Evolutionary conservation across 805 yeast species (phyloP).

Genomic region (Schwanniomyces polymorphus): DNA sequence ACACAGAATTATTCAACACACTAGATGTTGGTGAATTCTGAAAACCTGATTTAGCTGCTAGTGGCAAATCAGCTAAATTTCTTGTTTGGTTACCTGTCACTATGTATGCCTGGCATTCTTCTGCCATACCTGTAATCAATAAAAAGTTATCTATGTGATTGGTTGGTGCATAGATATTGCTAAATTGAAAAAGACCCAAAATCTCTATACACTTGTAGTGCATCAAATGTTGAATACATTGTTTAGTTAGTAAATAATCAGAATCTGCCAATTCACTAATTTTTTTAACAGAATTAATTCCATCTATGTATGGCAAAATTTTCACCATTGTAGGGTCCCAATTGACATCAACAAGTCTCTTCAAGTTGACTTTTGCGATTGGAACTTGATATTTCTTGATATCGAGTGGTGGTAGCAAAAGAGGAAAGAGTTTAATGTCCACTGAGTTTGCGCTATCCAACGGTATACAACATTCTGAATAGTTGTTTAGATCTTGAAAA

Average conservation of each 20-base stretch:
- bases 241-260: conserved; percentile 73
- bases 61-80: conserved; percentile 6
- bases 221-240: conserved; percentile 87
- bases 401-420: conserved; percentile 77
- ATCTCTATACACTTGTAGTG: conserved; percentile 85
- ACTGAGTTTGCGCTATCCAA: conserved; percentile 86
- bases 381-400: conserved; percentile 87
- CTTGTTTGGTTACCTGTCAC: conserved; percentile 27
- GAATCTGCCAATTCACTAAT: conserved; percentile 82
- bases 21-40: conserved; percentile 1
- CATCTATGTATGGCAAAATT: conserved; percentile 83
- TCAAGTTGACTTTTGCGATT: conserved; percentile 76
- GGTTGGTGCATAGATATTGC: conserved; percentile 87
- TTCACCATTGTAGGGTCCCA: conserved; percentile 98
- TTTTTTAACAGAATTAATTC: conserved; percentile 75
- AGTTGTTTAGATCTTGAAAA: conserved; percentile 91
- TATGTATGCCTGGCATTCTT: conserved; percentile 85
- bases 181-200: conserved; percentile 85
- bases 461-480: conserved; percentile 94
- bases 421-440: conserved; percentile 91
- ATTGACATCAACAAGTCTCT: conserved; percentile 74
- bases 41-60: not conserved
- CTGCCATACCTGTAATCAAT: conserved; percentile 60
- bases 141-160: conserved; percentile 70
- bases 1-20: conserved; percentile 6